Base-by-base conservation (phyloP, 129 eudicot genomes). In the Pulicaria dysenterica region DNA sequence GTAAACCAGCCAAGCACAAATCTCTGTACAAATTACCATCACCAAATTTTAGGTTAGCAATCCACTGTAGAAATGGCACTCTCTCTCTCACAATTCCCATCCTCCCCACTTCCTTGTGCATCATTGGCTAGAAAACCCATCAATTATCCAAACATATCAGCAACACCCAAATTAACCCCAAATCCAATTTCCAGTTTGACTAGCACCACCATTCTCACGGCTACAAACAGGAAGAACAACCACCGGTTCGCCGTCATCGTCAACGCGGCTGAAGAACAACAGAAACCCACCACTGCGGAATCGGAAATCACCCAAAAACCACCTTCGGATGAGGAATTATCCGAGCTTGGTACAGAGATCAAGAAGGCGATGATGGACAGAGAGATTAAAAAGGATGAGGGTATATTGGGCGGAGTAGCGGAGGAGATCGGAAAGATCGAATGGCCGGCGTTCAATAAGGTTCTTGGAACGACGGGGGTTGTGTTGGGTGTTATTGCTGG, bases 401-500 rank as follows among this genome's bases (percentile, higher is more conserved):
- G 66, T 12, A 54, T 87, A 11, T 82, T 74, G 82, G 55, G 69
- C 42, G 97, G 99, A 15, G 97, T 94, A 3, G 85, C 47, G 47
- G 94, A 84, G 72, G 99, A 94, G 85, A 81, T 90, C 2, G 85
- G 88, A 9, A 74, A 86, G 69, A 94, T 90, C 39, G 97, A 94
- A 85, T 88, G 97, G 96, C 99, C 94, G 48, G 81, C 78, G 57
- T 94, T 94, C 46, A 58, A 24, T 36, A 90, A 86, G 70, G 99
- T 90, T 0, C 19, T 90, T 62, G 91, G 91, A 17, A 88, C 91
- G 0, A 95, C 97, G 17, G 97, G 94, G 3, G 89, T 95, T 19
- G 99, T 95, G 41, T 39, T 90, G 10, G 92, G 91, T 3, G 96
- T 94, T 36, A 89, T 93, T 60, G 98, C 89, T 4, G 96, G 95